Evolutionary conservation across 768 basidiomycete genomes (phyloP).

Genomic region (Boletus rubropictus): DNA sequence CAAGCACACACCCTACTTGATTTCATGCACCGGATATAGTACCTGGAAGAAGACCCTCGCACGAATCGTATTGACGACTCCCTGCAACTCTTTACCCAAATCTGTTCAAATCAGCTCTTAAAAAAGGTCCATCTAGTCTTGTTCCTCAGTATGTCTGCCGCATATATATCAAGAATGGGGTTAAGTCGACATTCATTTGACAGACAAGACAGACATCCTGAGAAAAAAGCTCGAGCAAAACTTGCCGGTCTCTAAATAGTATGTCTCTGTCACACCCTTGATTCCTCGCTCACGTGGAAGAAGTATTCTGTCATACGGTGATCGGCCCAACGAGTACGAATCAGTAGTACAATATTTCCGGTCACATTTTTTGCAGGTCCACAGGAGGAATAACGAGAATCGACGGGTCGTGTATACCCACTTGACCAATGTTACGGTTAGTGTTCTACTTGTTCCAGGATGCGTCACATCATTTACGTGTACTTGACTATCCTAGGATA

Average conservation of each 20-base stretch:
- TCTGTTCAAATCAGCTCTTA: constrained; percentile 74
- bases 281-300: constrained; percentile 6
- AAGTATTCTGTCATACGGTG: constrained; percentile 78
- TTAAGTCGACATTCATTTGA: neutral
- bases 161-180: neutral
- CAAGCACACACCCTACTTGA: neutral
- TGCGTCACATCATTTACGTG: neutral
- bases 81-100: constrained; percentile 80
- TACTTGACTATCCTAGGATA: constrained; percentile 46
- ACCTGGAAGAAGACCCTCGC: constrained; percentile 80
- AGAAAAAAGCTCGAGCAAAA: constrained; percentile 66
- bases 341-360: constrained; percentile 83
- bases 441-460: constrained; percentile 14
- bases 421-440: constrained; percentile 73
- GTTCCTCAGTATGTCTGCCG: constrained; percentile 46
- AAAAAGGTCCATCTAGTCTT: constrained; percentile 61
- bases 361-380: constrained; percentile 78
- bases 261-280: constrained; percentile 21
- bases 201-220: constrained; percentile 77
- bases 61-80: constrained; percentile 86
- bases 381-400: constrained; percentile 73
- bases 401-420: constrained; percentile 77
- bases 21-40: constrained; percentile 37
- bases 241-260: constrained; percentile 76
- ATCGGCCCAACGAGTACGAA: constrained; percentile 76